Percentiles rank a stretch among this genome's conserved stretches.
Conservation (phyloP, 495 filamentous ascomycete genomes). For the Neurospora sp. region DNA sequence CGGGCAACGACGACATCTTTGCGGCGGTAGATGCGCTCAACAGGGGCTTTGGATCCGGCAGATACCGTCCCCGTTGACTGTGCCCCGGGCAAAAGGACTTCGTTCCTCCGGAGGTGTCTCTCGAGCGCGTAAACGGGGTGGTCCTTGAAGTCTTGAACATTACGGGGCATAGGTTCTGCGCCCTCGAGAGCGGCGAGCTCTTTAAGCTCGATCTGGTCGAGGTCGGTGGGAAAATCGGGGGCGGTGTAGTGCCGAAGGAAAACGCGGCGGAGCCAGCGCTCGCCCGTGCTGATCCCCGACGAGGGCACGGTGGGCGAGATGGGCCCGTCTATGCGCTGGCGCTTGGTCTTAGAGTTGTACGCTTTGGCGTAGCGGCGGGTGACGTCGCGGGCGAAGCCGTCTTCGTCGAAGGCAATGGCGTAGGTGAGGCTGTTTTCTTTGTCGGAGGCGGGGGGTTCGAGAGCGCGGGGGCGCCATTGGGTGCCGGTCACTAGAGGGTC, state of each 20-base stretch:
- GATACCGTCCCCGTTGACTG: conserved; percentile 67
- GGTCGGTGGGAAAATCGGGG: conserved; percentile 40
- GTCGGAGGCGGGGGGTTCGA: conserved; percentile 76
- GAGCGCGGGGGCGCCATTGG: conserved; percentile 54
- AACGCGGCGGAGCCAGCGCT: conserved; percentile 60
- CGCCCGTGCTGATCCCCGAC: conserved; percentile 30
- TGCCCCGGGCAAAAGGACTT: conserved; percentile 63
- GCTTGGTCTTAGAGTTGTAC: conserved; percentile 82
- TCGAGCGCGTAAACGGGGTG: conserved; percentile 87
- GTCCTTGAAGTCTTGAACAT: conserved; percentile 83
- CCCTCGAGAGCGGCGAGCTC: conserved; percentile 63
- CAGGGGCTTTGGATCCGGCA: conserved; percentile 45
- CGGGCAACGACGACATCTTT: conserved; percentile 66
- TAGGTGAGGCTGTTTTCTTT: conserved; percentile 66
- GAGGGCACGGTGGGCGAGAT: background rate
- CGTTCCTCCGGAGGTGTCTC: conserved; percentile 73
- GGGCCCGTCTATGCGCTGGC: conserved; percentile 55
- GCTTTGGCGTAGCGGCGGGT: conserved; percentile 70
- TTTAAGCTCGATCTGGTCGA: conserved; percentile 72
- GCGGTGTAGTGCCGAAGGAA: conserved; percentile 49
- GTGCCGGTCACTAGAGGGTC: conserved; percentile 77
- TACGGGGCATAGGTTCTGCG: conserved; percentile 79
- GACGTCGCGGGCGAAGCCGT: conserved; percentile 67
- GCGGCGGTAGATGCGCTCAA: conserved; percentile 64
- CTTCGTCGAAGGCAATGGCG: conserved; percentile 72